These are phyloP conservation scores for Pisolithus sp. DNA, from an alignment of 768 basidiomycete genomes.

Conservation along the genomic window DNA sequence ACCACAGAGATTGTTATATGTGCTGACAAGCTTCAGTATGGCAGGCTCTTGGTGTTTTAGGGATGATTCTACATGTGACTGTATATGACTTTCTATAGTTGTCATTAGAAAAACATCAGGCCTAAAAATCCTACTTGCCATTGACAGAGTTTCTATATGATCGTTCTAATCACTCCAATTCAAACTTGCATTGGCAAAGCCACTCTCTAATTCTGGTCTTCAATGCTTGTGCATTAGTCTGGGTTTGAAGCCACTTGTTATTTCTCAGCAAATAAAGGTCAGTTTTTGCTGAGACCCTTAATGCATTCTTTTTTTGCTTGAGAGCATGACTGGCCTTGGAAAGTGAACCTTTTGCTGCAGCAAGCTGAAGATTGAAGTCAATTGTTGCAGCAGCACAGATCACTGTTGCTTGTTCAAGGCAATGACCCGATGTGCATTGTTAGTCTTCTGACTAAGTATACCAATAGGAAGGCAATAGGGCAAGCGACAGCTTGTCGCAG, in stretches of 20 bases:
- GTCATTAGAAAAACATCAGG: neutral
- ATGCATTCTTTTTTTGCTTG: neutral
- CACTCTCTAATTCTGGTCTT: constrained; percentile 12
- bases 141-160: constrained; percentile 11
- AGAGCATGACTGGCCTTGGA: neutral
- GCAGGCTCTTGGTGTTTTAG: constrained; percentile 23
- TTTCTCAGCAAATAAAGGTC: constrained; percentile 4
- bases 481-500: no score
- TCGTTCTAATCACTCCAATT: constrained; percentile 11
- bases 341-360: neutral
- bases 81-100: constrained; percentile 19
- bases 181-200: constrained; percentile 14
- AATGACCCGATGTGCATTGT: no score
- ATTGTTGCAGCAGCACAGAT: no score
- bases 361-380: constrained; percentile 3
- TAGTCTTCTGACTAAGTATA: no score
- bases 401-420: no score
- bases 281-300: constrained; percentile 1
- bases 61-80: constrained; percentile 20
- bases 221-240: constrained; percentile 16
- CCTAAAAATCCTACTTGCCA: constrained; percentile 9
- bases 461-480: no score
- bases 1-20: constrained; percentile 25
- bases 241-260: constrained; percentile 6
- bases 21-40: constrained; percentile 16